Base-by-base conservation (phyloP, 2,329 filamentous ascomycete genomes). In the Curvularia verruculosa region DNA sequence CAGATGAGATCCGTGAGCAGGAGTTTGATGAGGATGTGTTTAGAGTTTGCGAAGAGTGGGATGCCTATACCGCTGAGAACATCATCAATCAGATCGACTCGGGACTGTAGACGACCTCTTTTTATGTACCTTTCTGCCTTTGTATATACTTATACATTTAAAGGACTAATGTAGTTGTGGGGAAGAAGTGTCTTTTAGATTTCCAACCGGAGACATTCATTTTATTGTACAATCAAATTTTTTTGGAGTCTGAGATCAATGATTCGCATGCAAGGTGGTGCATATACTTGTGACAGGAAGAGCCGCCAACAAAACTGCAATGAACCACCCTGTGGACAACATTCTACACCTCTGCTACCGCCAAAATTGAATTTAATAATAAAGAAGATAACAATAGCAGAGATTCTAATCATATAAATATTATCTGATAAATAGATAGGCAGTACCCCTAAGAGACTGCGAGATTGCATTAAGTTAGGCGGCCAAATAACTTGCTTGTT, bases 41-140 rank as follows among this genome's bases (percentile, higher is more conserved):
- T 18, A 57, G 54, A 3, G 52, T 60, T 41, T 71, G 69, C 56
- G 59, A 61, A 12, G 49, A 59, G 19, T 78, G 77, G 77, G 64
- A 61, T 48, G 62, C 69, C 0, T 78, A 68, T 48, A 72, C 74
- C 2, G 52, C 62, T 13, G 8, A 15, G 3, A 64, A 65, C 29
- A 45, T 56, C 0, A 59, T 65, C 1, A 65, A 71, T 50, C 69
- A 71, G 56, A 70, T 71, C 23, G 69, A 71, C 76, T 82, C 69
- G 0, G 68, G 68, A 24, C 55, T 69, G 59, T 67, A 51, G 57
- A 24, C 10, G 7, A 43, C 3, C 24, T n/a, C 23, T 21, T 18
- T 28, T 28, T 28, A n/a, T n/a, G n/a, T 29, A 29, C 43, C 8
- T 29, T 19, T 31, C 18, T 13, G 15, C 5, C 21, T 6, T 15